phyloP scores from a whole-genome alignment of 345 rosid genomes.

The Cardamine resedifolia region DNA sequence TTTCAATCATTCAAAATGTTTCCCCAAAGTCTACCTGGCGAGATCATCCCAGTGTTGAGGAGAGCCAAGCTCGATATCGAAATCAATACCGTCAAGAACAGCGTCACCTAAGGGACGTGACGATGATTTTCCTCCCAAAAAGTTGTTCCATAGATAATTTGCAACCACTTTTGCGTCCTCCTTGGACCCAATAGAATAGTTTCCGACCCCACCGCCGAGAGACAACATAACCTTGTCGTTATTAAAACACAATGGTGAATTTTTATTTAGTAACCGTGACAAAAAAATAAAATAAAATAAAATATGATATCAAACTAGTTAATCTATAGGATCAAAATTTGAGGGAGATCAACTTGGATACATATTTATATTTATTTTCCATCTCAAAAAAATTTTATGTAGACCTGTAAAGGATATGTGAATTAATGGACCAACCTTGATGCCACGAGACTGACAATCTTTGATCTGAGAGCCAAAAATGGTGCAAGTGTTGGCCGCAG shows the following conservation, averaged over 20 bases:
- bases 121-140: conserved; percentile 44
- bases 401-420: neutral
- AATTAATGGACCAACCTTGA: conserved; percentile 44
- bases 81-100: conserved; percentile 58
- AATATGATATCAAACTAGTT: neutral
- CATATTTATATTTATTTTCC: neutral
- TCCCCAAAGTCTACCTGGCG: conserved; percentile 28
- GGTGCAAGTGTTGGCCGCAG: conserved; percentile 43
- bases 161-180: conserved; percentile 50
- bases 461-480: conserved; percentile 40
- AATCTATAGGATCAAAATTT: neutral
- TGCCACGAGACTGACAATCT: conserved; percentile 47
- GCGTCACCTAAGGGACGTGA: conserved; percentile 57
- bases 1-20: neutral
- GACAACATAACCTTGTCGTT: conserved; percentile 50
- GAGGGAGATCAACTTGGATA: too few species aligned
- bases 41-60: conserved; percentile 49
- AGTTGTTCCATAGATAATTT: conserved; percentile 45
- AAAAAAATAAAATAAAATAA: neutral
- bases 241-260: neutral
- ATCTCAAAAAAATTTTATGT: neutral
- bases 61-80: conserved; percentile 50
- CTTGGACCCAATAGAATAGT: conserved; percentile 48
- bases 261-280: neutral
- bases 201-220: conserved; percentile 53